Conservation (phyloP, 2,329 filamentous ascomycete species). For the Ophiostoma australiae region DNA sequence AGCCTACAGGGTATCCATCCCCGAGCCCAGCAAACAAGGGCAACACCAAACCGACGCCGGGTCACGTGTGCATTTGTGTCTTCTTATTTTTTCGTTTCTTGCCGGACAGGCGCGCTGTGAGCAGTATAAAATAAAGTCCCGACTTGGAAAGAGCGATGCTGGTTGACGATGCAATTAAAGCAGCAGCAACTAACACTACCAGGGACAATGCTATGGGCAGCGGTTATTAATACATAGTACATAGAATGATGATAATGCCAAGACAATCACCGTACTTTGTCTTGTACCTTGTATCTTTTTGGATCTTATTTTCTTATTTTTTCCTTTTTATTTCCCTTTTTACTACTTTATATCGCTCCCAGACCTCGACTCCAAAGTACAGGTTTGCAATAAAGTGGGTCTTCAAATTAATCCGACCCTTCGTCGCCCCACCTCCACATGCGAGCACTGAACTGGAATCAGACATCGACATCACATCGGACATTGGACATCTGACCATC, state of each 20-base stretch:
- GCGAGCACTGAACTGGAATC: background rate
- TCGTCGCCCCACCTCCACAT: slow-evolving; percentile 13
- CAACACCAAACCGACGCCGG: slow-evolving; percentile 23
- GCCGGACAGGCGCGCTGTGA: background rate
- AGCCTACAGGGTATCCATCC: background rate
- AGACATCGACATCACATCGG: background rate
- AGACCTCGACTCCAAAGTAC: background rate
- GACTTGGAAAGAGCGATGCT: background rate
- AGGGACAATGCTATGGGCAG: background rate
- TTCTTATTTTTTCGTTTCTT: background rate
- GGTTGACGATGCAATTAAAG: background rate
- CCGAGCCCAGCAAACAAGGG: background rate
- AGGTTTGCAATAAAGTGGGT: slow-evolving; percentile 13
- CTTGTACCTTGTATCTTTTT: background rate
- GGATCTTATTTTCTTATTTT: background rate
- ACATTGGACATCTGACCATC: background rate
- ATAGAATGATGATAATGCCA: background rate
- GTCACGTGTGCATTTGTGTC: slow-evolving; percentile 19
- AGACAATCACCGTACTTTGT: background rate
- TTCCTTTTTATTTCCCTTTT: background rate
- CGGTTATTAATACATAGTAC: too few species aligned
- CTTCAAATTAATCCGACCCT: slow-evolving; percentile 1
- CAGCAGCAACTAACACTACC: background rate
- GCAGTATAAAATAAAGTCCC: background rate
- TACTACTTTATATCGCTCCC: background rate